Evolutionary conservation across 345 rosid species (phyloP), one percentile per base, ranked within the genome.

Genomic region (Barbarea vulgaris): DNA sequence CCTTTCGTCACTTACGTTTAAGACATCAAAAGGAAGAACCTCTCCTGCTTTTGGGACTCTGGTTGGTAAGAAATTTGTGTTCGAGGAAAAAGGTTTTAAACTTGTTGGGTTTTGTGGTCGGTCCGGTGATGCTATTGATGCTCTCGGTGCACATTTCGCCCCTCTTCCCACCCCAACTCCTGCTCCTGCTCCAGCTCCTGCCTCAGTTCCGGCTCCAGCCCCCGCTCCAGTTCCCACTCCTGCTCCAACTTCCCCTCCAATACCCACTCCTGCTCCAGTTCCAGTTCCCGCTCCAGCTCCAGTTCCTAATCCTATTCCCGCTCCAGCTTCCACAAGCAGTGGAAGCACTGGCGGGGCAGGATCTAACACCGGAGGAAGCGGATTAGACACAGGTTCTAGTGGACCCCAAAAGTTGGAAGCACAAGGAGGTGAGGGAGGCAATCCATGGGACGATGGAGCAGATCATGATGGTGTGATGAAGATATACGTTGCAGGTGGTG

Each of bases 91-190:
- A 8, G 75, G 50, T 37, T 52, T 52, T 53, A 76, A 76, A 67
- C 80, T 76, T 69, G 64, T 69, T 9, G 80, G 80, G 31, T 42
- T 76, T 44, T 54, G 64, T 42, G 80, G 80, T 41, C 70, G 70
- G 4, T 69, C 75, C 3, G 56, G 64, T 52, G 19, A 52, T 30
- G 30, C 1, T 7, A 42, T 76, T 54, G 70, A 36, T 36, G 41
- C 41, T 36, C 41, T 36, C 11, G 41, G 41, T 36, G 41, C 41
- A 36, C 41, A 36, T 36, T 36, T 36, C 4, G 13, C 41, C 41
- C 41, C 41, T 36, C 41, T 36, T 36, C 72, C 67, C 10, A 0
- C 56, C 11, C 41, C 62, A 4, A 21, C 24, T 36, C 52, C 41
- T 2, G 39, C 36, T 17, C 48, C 34, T 7, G 9, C 36, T 44